Percentiles rank a stretch among this genome's conserved stretches.
Conservation (phyloP, 2,329 filamentous ascomycete genomes). For the Trichoderma sp. region DNA sequence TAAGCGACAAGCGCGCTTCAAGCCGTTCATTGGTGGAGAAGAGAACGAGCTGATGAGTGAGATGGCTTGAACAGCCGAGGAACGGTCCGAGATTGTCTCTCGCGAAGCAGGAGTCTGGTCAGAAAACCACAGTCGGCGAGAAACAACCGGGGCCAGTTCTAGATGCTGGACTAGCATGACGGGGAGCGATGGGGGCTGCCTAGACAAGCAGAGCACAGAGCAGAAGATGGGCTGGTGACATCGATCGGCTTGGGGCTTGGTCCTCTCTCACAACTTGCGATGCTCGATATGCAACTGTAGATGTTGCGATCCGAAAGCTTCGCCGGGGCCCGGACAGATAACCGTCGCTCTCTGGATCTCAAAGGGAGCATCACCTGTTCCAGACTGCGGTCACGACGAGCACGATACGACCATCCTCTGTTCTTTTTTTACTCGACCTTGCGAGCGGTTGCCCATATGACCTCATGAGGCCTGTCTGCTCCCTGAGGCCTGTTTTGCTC, state of each 20-base stretch:
- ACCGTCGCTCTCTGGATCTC: background rate
- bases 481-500: background rate
- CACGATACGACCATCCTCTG: background rate
- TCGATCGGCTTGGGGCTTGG: background rate
- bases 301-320: conserved; percentile 2
- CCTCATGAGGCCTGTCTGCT: conserved; percentile 7
- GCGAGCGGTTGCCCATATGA: conserved; percentile 8
- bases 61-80: conserved; percentile 5
- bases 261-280: background rate
- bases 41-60: conserved; percentile 3
- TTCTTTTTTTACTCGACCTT: background rate
- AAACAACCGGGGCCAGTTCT: conserved; percentile 4
- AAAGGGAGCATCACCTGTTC: conserved; percentile 2
- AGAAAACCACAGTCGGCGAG: background rate
- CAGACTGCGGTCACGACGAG: background rate
- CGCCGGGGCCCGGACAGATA: background rate
- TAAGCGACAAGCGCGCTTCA: conserved; percentile 27
- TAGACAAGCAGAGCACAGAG: background rate
- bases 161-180: background rate
- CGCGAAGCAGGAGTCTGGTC: background rate
- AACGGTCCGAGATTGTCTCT: conserved; percentile 4
- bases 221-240: background rate
- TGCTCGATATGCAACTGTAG: background rate
- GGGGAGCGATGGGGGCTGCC: background rate
- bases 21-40: conserved; percentile 13